These are phyloP conservation scores for Penicillium paradoxum DNA, from an alignment of 495 filamentous ascomycete genomes.

Conservation along the genomic window DNA sequence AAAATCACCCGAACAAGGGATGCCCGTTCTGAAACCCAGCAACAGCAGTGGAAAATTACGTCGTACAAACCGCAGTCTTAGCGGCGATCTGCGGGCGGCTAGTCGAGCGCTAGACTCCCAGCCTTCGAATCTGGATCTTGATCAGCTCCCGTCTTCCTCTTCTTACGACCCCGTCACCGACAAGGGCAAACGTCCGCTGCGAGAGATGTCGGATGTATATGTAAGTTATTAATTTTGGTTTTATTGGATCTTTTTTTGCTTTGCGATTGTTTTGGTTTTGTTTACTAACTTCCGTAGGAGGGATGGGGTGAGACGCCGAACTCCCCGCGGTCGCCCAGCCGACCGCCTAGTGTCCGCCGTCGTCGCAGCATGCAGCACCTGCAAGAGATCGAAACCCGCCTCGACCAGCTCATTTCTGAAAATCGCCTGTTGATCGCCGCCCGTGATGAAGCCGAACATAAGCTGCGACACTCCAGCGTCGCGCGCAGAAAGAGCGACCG, in stretches of 20 bases:
- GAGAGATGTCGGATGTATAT: slow-evolving; percentile 88
- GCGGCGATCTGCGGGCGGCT: slow-evolving; percentile 74
- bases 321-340: slow-evolving; percentile 88
- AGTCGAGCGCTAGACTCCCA: slow-evolving; percentile 40
- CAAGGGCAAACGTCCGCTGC: slow-evolving; percentile 77
- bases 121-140: slow-evolving; percentile 34
- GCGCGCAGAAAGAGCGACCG: slow-evolving; percentile 51
- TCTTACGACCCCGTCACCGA: slow-evolving; percentile 73
- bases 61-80: slow-evolving; percentile 65
- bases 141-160: slow-evolving; percentile 52
- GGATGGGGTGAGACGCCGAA: slow-evolving; percentile 89
- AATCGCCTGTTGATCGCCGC: slow-evolving; percentile 73
- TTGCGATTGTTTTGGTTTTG: slow-evolving; percentile 23
- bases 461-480: slow-evolving; percentile 52
- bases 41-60: slow-evolving; percentile 51
- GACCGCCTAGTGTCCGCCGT: slow-evolving; percentile 91
- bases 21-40: slow-evolving; percentile 33
- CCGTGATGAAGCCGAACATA: slow-evolving; percentile 61
- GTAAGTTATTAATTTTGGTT: slow-evolving; percentile 54
- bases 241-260: slow-evolving; percentile 10
- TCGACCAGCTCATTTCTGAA: slow-evolving; percentile 77
- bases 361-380: slow-evolving; percentile 95
- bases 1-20: slow-evolving; percentile 33
- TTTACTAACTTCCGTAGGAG: slow-evolving; percentile 54
- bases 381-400: slow-evolving; percentile 64